Conservation (phyloP, 2,329 filamentous ascomycete genomes). For the Lasiodiplodia theobromae region DNA sequence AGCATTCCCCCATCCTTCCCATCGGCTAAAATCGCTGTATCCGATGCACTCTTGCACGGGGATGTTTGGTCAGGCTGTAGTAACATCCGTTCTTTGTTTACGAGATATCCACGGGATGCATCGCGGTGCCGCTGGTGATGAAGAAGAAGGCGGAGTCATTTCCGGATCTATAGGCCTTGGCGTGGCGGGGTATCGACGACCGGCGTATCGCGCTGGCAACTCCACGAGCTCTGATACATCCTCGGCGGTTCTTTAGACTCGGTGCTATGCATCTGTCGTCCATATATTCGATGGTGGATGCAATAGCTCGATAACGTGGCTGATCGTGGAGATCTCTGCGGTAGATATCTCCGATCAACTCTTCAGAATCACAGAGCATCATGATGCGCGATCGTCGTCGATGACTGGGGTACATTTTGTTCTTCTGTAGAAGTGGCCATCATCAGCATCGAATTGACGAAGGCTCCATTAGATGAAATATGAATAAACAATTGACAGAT, state of each 20-base stretch:
- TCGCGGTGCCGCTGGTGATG: neutral
- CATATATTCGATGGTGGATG: neutral
- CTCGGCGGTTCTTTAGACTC: neutral
- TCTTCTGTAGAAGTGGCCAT: neutral
- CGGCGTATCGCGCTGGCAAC: neutral
- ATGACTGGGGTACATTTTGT: neutral
- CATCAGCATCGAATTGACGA: neutral
- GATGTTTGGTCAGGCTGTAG: neutral
- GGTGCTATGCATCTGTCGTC: neutral
- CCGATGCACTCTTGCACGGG: neutral
- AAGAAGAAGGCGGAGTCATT: neutral
- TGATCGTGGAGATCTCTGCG: neutral
- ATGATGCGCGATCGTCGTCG: neutral
- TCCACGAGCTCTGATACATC: neutral
- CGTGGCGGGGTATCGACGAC: neutral
- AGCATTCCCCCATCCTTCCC: neutral
- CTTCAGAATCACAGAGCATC: neutral
- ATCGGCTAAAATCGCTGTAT: neutral
- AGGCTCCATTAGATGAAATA: neutral
- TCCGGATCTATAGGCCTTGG: neutral
- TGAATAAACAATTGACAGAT: neutral
- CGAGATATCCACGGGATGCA: neutral
- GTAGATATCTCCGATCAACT: neutral
- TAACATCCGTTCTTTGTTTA: neutral
- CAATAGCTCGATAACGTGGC: neutral